Percentiles rank a stretch among this genome's conserved stretches.
These are phyloP conservation scores for Zygoascus ofunaensis DNA, from an alignment of 805 yeast genomes.

Conservation along the genomic window DNA sequence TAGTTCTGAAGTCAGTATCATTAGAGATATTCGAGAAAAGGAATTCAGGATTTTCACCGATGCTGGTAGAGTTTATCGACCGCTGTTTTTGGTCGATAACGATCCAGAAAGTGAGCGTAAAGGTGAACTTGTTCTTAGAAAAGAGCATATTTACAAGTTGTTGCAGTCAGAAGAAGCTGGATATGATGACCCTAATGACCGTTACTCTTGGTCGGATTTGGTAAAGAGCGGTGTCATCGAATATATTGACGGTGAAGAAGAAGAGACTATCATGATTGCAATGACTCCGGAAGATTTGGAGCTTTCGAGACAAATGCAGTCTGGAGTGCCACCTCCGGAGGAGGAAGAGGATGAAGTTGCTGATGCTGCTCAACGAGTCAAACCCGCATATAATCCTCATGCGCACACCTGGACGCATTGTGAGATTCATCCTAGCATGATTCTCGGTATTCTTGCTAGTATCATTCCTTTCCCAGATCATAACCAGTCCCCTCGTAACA, in stretches of 20 bases:
- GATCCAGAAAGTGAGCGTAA: conserved; percentile 40
- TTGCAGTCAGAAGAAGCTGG: conserved; percentile 39
- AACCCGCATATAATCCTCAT: conserved; percentile 51
- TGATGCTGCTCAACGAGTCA: conserved; percentile 82
- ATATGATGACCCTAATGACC: conserved; percentile 33
- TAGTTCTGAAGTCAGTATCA: conserved; percentile 91
- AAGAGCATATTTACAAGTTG: conserved; percentile 71
- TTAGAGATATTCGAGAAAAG: conserved; percentile 92
- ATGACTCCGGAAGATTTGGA: conserved; percentile 97
- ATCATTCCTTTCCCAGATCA: conserved; percentile 99
- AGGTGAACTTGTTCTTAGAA: conserved; percentile 75
- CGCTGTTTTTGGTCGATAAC: conserved; percentile 87
- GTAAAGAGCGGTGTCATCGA: conserved; percentile 84
- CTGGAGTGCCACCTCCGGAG: conserved; percentile 20
- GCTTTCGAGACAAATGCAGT: conserved; percentile 39
- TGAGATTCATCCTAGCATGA: conserved; percentile 98
- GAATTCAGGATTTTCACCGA: conserved; percentile 95
- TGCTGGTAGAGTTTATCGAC: conserved; percentile 98
- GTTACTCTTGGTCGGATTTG: conserved; percentile 77
- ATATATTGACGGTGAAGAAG: conserved; percentile 98
- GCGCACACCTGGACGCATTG: conserved; percentile 92
- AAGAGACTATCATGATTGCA: conserved; percentile 95
- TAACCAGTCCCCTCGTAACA: conserved; percentile 87
- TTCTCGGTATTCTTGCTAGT: conserved; percentile 96
- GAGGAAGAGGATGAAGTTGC: conserved; percentile 37